Evolutionary conservation across 768 basidiomycete genomes (phyloP).

Genomic region (Lenzites betulinus): DNA sequence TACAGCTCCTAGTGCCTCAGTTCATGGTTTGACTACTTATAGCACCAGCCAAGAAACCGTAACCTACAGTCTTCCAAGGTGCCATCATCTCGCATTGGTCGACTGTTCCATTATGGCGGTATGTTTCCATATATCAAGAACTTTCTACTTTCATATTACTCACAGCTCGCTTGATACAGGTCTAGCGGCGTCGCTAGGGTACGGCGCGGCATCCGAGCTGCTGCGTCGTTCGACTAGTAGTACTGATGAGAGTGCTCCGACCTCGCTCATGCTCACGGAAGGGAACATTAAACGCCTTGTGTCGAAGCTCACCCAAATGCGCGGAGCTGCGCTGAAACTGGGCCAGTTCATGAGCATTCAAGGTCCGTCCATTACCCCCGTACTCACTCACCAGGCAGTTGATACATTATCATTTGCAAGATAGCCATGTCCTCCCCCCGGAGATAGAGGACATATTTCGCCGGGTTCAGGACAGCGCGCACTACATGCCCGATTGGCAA

Average conservation of each 20-base stretch:
- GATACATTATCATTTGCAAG: conserved; percentile 41
- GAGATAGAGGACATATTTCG: conserved; percentile 89
- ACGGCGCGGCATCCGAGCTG: conserved; percentile 88
- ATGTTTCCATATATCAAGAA: conserved; percentile 21
- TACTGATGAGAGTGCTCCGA: conserved; percentile 35
- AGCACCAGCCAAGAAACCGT: conserved; percentile 32
- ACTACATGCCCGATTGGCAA: conserved; percentile 99
- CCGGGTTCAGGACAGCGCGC: conserved; percentile 90
- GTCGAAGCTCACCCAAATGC: conserved; percentile 91
- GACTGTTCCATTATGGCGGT: conserved; percentile 96
- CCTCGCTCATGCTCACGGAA: conserved; percentile 82
- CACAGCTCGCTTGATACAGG: conserved; percentile 46
- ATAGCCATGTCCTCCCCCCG: conserved; percentile 84
- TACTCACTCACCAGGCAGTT: background rate
- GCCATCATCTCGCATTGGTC: conserved; percentile 85
- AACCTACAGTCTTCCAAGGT: conserved; percentile 82
- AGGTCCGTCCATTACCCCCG: conserved; percentile 42
- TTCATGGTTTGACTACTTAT: too few relatives aligned
- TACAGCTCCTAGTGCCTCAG: too few relatives aligned
- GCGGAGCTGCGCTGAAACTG: conserved; percentile 93
- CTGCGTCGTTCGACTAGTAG: conserved; percentile 63
- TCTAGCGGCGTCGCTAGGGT: conserved; percentile 84
- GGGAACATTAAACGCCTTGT: conserved; percentile 90
- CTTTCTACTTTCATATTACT: too few relatives aligned
- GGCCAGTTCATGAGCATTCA: conserved; percentile 99